Evolutionary conservation across 306 rosid genomes (phyloP).

Genomic region (Vachellia collinsii): DNA sequence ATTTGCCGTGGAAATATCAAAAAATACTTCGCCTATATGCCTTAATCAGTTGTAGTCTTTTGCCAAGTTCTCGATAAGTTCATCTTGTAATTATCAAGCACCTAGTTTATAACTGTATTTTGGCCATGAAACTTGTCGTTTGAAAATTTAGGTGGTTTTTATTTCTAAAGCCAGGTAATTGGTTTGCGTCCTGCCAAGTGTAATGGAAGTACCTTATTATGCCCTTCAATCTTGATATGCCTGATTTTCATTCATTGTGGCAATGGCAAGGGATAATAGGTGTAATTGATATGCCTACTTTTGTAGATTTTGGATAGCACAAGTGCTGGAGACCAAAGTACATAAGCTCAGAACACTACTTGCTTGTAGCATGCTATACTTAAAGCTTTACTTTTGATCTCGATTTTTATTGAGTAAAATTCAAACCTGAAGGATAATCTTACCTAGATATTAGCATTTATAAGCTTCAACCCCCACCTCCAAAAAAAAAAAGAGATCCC

Average conservation of each 20-base stretch:
- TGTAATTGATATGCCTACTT: constrained; percentile 16
- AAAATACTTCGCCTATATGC: background rate
- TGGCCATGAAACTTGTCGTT: no score
- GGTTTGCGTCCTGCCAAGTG: background rate
- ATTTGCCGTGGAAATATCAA: background rate
- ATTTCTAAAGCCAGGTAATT: background rate
- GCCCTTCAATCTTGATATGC: background rate
- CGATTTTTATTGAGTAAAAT: background rate
- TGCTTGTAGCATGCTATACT: constrained; percentile 5
- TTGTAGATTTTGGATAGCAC: constrained; percentile 8
- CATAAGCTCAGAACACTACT: constrained; percentile 1
- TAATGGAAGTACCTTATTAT: background rate
- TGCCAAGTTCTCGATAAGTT: background rate
- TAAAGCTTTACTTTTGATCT: background rate
- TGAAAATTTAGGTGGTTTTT: background rate
- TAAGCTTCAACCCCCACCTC: no score
- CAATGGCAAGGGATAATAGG: constrained; percentile 4
- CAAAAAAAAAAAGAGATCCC: no score
- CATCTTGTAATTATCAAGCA: background rate
- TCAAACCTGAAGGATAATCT: background rate
- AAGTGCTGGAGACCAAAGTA: background rate
- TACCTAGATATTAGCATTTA: background rate
- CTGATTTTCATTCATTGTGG: constrained; percentile 22
- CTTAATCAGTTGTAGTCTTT: background rate
- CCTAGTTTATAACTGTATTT: no score